Conservation (phyloP, 192 early-diverging fungal genomes). For the Lobulomyces angularis region DNA sequence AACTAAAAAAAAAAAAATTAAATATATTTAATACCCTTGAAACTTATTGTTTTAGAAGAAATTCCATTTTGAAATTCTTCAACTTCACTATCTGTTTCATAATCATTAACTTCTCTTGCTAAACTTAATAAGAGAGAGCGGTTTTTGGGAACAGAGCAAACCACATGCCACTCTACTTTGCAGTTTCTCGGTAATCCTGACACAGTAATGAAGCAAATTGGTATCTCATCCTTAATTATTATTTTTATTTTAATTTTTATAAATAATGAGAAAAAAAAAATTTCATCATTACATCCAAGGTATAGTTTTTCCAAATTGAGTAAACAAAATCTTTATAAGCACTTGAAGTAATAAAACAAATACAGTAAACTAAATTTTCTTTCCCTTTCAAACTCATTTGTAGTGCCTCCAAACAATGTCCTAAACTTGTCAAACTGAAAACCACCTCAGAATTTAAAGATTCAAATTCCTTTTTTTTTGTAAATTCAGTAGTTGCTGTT, state of each 20-base stretch:
- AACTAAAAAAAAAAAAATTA: no score
- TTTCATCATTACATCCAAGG: not conserved
- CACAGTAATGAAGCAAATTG: slow-evolving; percentile 40
- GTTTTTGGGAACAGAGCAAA: slow-evolving; percentile 24
- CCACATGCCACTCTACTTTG: slow-evolving; percentile 56
- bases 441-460: slow-evolving; percentile 40
- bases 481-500: not conserved
- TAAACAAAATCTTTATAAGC: not conserved
- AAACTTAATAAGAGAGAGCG: no score
- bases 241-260: slow-evolving; percentile 1
- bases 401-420: no score
- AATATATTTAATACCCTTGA: no score
- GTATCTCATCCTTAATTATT: slow-evolving; percentile 11
- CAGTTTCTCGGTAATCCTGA: slow-evolving; percentile 47
- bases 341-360: slow-evolving; percentile 41
- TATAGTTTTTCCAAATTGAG: not conserved
- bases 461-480: slow-evolving; percentile 4
- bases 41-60: no score
- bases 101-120: slow-evolving; percentile 10
- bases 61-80: no score
- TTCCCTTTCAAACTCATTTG: slow-evolving; percentile 42
- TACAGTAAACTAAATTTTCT: slow-evolving; percentile 29
- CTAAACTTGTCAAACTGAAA: no score
- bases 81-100: slow-evolving; percentile 7
- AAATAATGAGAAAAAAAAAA: not conserved